These are phyloP conservation scores for Rhypophila decipiens DNA, from an alignment of 495 filamentous ascomycete species.

Conservation along the genomic window DNA sequence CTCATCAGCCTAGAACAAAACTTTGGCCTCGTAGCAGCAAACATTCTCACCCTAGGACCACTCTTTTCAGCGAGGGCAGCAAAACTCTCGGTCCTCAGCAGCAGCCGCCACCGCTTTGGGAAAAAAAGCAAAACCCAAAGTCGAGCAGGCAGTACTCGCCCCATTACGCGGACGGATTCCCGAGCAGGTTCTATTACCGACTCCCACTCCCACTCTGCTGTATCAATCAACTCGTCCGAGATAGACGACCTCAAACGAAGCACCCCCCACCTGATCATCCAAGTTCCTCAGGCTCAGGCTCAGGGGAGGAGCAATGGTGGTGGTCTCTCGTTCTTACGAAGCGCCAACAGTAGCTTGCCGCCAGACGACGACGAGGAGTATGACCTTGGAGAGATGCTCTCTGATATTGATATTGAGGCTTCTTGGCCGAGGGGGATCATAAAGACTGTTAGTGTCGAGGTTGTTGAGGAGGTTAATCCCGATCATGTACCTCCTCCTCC, in stretches of 20 bases:
- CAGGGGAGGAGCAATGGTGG: constrained; percentile 4
- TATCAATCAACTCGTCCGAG: constrained; percentile 10
- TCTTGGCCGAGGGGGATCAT: constrained; percentile 31
- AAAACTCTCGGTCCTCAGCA: neutral
- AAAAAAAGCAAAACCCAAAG: neutral
- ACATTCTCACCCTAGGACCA: constrained; percentile 26
- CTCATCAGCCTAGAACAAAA: constrained; percentile 26
- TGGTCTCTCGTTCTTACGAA: neutral
- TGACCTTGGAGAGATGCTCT: constrained; percentile 8
- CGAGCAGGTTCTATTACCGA: constrained; percentile 1
- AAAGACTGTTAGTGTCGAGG: constrained; percentile 35
- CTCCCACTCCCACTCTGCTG: constrained; percentile 1
- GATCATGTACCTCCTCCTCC: constrained; percentile 12
- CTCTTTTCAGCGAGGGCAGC: constrained; percentile 23
- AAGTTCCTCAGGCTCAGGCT: constrained; percentile 10
- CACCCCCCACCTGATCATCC: constrained; percentile 18
- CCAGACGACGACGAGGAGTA: constrained; percentile 4
- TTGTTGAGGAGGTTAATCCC: constrained; percentile 27
- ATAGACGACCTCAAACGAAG: constrained; percentile 15
- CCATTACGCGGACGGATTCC: constrained; percentile 6
- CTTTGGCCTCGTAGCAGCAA: constrained; percentile 29
- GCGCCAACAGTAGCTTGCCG: too few relatives aligned
- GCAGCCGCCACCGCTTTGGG: constrained; percentile 1
- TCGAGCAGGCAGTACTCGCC: constrained; percentile 11
- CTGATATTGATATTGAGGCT: constrained; percentile 15